phyloP scores from a whole-genome alignment of 2,329 filamentous ascomycete genomes.

The Harringtonia aguacate region DNA sequence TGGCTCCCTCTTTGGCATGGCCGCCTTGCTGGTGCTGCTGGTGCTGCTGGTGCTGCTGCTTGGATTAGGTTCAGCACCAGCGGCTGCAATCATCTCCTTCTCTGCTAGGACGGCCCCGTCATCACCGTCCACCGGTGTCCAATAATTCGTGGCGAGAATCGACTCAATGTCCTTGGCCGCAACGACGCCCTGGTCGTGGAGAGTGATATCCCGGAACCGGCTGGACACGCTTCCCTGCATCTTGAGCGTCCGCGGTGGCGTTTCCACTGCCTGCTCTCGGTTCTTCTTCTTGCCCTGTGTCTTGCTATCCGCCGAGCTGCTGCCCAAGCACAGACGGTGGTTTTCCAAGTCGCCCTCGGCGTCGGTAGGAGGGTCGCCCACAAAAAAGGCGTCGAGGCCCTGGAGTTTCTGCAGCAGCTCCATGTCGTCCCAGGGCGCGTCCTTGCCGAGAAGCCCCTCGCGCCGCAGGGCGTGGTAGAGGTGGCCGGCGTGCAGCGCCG shows the following conservation, averaged over 20 bases:
- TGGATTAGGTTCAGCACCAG: too few relatives aligned
- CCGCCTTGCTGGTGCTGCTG: too few relatives aligned
- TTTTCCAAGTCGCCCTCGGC: slow-evolving; percentile 23
- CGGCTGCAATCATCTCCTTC: too few relatives aligned
- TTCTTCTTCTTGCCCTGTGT: slow-evolving; percentile 11
- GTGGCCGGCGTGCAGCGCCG: slow-evolving; percentile 25
- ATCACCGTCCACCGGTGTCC: slow-evolving; percentile 1
- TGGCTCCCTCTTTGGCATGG: too few relatives aligned
- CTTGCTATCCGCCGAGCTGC: slow-evolving; percentile 20
- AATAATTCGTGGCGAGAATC: background rate
- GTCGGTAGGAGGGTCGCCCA: slow-evolving; percentile 21
- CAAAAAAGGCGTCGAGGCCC: slow-evolving; percentile 22
- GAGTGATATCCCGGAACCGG: background rate
- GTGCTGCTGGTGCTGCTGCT: too few relatives aligned
- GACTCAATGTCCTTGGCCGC: background rate
- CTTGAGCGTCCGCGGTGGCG: background rate
- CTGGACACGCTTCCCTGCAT: background rate
- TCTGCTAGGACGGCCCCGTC: background rate
- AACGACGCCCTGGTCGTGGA: background rate
- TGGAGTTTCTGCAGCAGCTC: slow-evolving; percentile 20
- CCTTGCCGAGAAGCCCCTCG: slow-evolving; percentile 17
- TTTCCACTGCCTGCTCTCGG: slow-evolving; percentile 6
- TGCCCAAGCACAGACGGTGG: slow-evolving; percentile 26
- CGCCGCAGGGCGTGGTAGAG: slow-evolving; percentile 28
- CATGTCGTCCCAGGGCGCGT: slow-evolving; percentile 28